Conservation (phyloP, 2,329 filamentous ascomycete genomes). For the Pseudogymnoascus sp. region DNA sequence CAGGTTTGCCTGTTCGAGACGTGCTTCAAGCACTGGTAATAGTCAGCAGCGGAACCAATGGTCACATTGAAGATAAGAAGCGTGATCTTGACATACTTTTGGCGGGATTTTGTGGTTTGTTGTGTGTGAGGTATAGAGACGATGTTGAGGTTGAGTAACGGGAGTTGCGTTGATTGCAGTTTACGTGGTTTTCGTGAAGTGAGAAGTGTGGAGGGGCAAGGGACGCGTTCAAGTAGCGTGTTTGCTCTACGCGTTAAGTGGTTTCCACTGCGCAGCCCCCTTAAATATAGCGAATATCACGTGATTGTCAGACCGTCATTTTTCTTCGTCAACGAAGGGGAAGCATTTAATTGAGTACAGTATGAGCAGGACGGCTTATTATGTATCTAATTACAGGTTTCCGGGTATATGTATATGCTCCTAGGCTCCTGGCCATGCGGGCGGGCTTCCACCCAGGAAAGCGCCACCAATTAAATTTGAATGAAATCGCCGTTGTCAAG, state of each 20-base stretch:
- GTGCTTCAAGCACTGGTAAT: conserved; percentile 75
- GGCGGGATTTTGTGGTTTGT: conserved; percentile 1
- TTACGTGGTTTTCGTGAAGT: conserved; percentile 5
- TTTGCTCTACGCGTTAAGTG: conserved; percentile 9
- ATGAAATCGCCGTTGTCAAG: background rate
- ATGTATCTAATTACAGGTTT: conserved; percentile 4
- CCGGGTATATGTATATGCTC: conserved; percentile 2
- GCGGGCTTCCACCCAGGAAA: background rate
- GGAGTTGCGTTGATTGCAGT: conserved; percentile 1
- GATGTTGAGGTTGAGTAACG: background rate
- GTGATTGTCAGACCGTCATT: background rate
- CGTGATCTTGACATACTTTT: conserved; percentile 5
- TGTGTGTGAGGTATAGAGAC: conserved; percentile 1
- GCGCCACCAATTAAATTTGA: background rate
- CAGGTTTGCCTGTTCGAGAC: conserved; percentile 84
- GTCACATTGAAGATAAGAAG: background rate
- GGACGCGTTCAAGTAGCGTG: conserved; percentile 9
- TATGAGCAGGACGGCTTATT: background rate
- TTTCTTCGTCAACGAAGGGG: background rate
- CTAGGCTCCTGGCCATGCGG: background rate
- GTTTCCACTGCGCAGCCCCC: conserved; percentile 3
- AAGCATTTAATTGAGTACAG: background rate
- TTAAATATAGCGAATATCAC: background rate
- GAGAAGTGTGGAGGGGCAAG: conserved; percentile 2
- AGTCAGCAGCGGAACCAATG: background rate